Evolutionary conservation across 148 eudicot species (phyloP), one percentile per base, ranked within the genome.

Genomic region (Fagopyrum homotropicum): DNA sequence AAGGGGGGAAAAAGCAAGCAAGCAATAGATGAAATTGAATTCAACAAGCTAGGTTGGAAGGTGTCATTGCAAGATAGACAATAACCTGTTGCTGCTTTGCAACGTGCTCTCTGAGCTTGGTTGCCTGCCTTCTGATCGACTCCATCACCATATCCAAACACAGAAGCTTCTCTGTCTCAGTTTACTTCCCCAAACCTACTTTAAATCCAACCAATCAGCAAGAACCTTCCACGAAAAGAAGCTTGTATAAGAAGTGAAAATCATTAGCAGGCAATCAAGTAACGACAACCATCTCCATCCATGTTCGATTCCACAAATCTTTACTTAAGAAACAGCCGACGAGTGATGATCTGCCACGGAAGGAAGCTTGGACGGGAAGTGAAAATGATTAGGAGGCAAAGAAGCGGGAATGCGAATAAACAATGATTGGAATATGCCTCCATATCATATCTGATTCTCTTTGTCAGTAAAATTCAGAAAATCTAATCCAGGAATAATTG

Each of bases 71-170:
- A 35, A 35, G 40, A 35, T 35, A 35, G 40, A 64, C n/a, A 72
- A 4, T 35, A 75, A 92, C 95, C 91, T 92, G 96, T 30, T 92
- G 98, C 52, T 92, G 98, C 77, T 85, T 90, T 22, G 96, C 85
- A 43, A 92, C 96, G 83, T 90, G 98, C 68, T 90, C 91, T 69
- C 89, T 86, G 63, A 92, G 75, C 87, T 89, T 90, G 78, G 84
- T 90, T 60, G 93, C 93, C 85, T 92, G 98, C 83, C 83, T 92
- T 81, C 85, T 88, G 19, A 90, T 81, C 72, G 98, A 90, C 71
- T 92, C 96, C 93, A 90, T 92, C 5, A 54, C 17, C 19, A 54
- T 54, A 19, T 54, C n/a, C 2, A 55, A 55, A 2, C 22, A 55
- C 59, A 55, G 19, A 55, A 55, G 19, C 59, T 4, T 55, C 59